phyloP scores from a whole-genome alignment of 805 yeast genomes.

The Tetrapisispora iriomotensis region DNA sequence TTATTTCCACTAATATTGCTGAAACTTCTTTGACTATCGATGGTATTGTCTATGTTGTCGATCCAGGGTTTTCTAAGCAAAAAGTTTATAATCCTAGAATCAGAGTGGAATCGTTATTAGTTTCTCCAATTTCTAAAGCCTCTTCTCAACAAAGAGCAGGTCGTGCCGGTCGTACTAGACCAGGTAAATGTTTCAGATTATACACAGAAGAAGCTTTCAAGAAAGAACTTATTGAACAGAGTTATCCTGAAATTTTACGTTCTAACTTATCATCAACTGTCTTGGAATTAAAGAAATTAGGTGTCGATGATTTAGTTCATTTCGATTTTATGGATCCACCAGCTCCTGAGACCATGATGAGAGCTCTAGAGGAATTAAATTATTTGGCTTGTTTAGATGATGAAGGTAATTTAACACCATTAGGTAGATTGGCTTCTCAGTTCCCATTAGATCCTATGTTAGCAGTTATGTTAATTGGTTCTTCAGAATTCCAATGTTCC shows the following conservation, averaged over 20 bases:
- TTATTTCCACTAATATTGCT: constrained; percentile 90
- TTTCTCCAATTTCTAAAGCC: constrained; percentile 94
- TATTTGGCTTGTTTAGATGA: constrained; percentile 84
- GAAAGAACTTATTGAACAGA: constrained; percentile 87
- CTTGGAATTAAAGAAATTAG: constrained; percentile 83
- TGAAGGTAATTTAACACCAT: constrained; percentile 79
- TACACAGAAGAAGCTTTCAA: constrained; percentile 96
- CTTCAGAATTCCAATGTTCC: constrained; percentile 78
- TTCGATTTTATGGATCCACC: constrained; percentile 99
- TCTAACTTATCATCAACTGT: constrained; percentile 88
- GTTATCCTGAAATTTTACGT: constrained; percentile 90
- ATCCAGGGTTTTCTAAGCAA: constrained; percentile 94
- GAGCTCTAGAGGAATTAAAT: constrained; percentile 92
- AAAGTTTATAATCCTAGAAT: constrained; percentile 94
- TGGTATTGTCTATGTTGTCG: constrained; percentile 94
- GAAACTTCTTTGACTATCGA: constrained; percentile 97
- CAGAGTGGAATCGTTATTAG: constrained; percentile 87
- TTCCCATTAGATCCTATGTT: constrained; percentile 95
- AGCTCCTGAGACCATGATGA: constrained; percentile 99
- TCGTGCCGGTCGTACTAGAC: constrained; percentile 99
- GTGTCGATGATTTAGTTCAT: constrained; percentile 91
- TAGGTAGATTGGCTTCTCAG: constrained; percentile 83
- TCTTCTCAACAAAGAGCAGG: constrained; percentile 98
- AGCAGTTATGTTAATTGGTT: constrained; percentile 84
- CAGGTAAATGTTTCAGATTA: constrained; percentile 93